Evolutionary conservation across 768 basidiomycete genomes (phyloP).

Genomic region (Fibroporia radiculosa): DNA sequence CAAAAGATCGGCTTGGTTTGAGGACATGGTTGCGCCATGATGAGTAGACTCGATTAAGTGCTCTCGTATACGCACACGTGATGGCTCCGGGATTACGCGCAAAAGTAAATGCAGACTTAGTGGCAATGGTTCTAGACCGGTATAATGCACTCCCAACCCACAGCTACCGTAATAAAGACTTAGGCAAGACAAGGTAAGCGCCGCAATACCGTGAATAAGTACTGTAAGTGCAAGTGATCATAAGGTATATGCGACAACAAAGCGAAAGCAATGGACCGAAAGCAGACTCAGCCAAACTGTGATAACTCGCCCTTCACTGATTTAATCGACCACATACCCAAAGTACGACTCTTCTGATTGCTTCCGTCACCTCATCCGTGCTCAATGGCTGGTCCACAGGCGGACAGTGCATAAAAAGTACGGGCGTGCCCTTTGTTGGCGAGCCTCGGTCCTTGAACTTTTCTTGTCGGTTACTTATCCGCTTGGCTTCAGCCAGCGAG

Average conservation of each 20-base stretch:
- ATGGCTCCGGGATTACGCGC: too few relatives aligned
- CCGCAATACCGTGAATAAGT: too few relatives aligned
- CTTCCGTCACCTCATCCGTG: conserved; percentile 61
- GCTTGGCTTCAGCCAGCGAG: conserved; percentile 61
- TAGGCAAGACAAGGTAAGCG: too few relatives aligned
- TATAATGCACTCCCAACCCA: too few relatives aligned
- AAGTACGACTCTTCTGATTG: conserved; percentile 50
- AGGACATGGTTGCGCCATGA: conserved; percentile 10
- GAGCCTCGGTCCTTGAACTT: conserved; percentile 20
- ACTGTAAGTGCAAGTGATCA: too few relatives aligned
- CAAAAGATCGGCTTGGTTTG: neutral
- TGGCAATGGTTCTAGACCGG: too few relatives aligned
- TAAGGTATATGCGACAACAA: too few relatives aligned
- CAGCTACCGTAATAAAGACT: too few relatives aligned
- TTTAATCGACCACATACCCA: conserved; percentile 39
- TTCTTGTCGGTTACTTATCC: conserved; percentile 21
- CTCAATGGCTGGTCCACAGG: conserved; percentile 57
- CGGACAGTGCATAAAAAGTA: conserved; percentile 67
- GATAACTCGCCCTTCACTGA: neutral
- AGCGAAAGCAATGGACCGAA: neutral
- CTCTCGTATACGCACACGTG: too few relatives aligned
- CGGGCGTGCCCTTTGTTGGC: conserved; percentile 27
- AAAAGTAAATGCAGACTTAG: too few relatives aligned
- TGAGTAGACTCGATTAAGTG: too few relatives aligned
- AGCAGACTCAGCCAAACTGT: neutral